Evolutionary conservation across 495 filamentous ascomycete genomes (phyloP).

Genomic region (Aspergillus homomorphus): DNA sequence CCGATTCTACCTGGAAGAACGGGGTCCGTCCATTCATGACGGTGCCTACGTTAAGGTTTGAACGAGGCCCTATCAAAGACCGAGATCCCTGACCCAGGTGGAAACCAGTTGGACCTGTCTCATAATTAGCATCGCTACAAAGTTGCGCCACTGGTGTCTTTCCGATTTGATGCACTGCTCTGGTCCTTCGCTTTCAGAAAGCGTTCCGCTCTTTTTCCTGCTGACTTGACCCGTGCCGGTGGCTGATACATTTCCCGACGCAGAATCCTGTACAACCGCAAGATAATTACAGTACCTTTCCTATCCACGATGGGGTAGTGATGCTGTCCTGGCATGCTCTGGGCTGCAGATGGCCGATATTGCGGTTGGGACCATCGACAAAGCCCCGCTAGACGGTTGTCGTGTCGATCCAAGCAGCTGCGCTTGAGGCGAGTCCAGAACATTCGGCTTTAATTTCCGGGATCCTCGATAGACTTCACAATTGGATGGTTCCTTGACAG

Average conservation of each 20-base stretch:
- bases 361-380: slow-evolving; percentile 6
- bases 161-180: background rate
- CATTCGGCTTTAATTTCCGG: slow-evolving; percentile 22
- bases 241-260: slow-evolving; percentile 2
- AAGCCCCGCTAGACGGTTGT: background rate
- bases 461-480: slow-evolving; percentile 9
- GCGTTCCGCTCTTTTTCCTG: background rate
- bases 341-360: slow-evolving; percentile 15
- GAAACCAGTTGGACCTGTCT: slow-evolving; percentile 1
- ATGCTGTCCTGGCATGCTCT: background rate
- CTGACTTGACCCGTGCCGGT: slow-evolving; percentile 5
- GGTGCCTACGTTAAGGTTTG: background rate
- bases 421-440: slow-evolving; percentile 17
- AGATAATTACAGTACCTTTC: background rate
- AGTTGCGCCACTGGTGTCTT: background rate
- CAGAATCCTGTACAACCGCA: slow-evolving; percentile 1
- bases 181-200: background rate
- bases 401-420: slow-evolving; percentile 4
- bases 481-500: slow-evolving; percentile 1
- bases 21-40: background rate
- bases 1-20: background rate
- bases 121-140: background rate
- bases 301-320: background rate
- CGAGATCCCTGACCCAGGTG: background rate
- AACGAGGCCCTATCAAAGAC: slow-evolving; percentile 3